Percentiles rank a stretch among this genome's conserved stretches.
Evolutionary conservation across 331 rosid species (phyloP).

Genomic region (Quercus tomentella): DNA sequence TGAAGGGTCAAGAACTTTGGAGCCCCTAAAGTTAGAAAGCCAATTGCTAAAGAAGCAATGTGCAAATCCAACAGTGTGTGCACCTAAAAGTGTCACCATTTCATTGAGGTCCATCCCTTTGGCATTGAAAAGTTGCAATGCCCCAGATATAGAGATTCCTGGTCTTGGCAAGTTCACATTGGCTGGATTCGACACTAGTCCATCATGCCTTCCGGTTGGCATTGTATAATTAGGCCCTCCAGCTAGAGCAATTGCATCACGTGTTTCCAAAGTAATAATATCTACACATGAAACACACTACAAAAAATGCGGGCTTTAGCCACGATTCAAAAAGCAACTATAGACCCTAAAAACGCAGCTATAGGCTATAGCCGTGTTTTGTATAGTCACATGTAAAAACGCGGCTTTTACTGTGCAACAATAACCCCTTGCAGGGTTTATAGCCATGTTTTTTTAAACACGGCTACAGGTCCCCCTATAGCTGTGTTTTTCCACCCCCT

Average conservation of each 20-base stretch:
- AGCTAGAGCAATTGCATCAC: constrained; percentile 27
- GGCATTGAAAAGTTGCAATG: background rate
- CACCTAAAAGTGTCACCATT: constrained; percentile 56
- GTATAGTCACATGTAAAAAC: no score
- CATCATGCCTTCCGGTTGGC: constrained; percentile 41
- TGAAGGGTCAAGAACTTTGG: constrained; percentile 3
- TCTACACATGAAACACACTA: constrained; percentile 41
- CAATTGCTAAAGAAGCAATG: constrained; percentile 25
- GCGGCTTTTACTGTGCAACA: no score
- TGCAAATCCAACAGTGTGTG: constrained; percentile 43
- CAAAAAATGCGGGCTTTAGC: no score
- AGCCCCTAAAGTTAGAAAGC: constrained; percentile 26
- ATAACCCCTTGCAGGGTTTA: no score
- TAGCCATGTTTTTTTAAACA: no score
- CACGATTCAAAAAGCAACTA: no score
- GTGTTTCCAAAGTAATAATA: constrained; percentile 42
- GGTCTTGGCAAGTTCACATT: constrained; percentile 33
- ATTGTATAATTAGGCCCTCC: constrained; percentile 39
- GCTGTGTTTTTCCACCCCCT: no score
- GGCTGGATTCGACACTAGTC: constrained; percentile 12
- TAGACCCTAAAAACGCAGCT: no score
- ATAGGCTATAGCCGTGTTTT: no score
- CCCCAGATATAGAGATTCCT: background rate
- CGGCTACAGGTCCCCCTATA: no score
- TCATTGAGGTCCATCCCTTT: constrained; percentile 29